Evolutionary conservation across 75 land plant species (phyloP).

Genomic region (Cunninghamia lanceolata): DNA sequence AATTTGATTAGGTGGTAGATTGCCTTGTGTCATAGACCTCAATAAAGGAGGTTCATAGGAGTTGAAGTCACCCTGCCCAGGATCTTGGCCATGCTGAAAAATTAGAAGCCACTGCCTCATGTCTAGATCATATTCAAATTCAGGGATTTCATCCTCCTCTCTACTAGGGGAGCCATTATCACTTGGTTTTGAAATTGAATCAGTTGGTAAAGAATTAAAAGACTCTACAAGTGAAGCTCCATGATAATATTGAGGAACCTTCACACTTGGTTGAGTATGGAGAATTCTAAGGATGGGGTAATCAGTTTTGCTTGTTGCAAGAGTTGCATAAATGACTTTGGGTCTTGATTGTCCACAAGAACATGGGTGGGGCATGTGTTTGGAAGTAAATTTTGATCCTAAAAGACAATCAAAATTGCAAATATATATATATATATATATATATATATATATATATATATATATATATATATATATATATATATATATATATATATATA

Average conservation of each 20-base stretch:
- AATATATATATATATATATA: too few relatives aligned
- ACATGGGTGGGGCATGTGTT: too few relatives aligned
- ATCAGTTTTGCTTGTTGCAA: background rate
- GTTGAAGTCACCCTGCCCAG: conserved; percentile 26
- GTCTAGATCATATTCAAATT: conserved; percentile 91
- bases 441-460: too few relatives aligned
- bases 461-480: too few relatives aligned
- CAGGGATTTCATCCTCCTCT: conserved; percentile 97
- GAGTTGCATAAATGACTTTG: too few relatives aligned
- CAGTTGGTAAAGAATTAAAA: too few relatives aligned
- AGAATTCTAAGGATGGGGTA: background rate
- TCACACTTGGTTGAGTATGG: background rate
- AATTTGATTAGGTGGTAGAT: conserved; percentile 33
- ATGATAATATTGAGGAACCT: background rate
- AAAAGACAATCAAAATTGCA: too few relatives aligned
- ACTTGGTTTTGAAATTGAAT: conserved; percentile 22
- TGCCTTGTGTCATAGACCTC: conserved; percentile 34
- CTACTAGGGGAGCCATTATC: conserved; percentile 68
- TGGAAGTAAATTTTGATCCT: background rate
- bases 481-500: too few relatives aligned
- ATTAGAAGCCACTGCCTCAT: conserved; percentile 86
- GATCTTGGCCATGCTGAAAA: conserved; percentile 86
- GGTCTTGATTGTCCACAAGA: too few relatives aligned
- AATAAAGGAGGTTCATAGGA: too few relatives aligned
- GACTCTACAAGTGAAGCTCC: too few relatives aligned